phyloP scores from a whole-genome alignment of 352 stramenopile species.

The Globisporangium paddicum region DNA sequence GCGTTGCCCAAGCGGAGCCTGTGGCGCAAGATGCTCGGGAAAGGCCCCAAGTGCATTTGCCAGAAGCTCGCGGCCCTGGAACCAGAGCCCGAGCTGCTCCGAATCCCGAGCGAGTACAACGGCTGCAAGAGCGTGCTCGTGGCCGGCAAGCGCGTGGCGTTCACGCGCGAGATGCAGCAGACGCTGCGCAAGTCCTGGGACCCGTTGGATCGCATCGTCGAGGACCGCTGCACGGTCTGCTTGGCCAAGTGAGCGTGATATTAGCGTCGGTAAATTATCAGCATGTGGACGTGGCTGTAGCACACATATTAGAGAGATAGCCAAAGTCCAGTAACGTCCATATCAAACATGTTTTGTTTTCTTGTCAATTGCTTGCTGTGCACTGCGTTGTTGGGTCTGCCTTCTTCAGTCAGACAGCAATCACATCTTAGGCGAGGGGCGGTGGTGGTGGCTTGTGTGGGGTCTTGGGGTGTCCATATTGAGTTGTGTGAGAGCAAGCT shows the following conservation, averaged over 20 bases:
- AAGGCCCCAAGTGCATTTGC: slow-evolving; percentile 55
- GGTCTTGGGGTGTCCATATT: too few species aligned
- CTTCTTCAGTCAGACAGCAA: too few species aligned
- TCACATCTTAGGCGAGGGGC: too few species aligned
- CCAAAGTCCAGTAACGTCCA: too few species aligned
- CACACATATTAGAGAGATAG: too few species aligned
- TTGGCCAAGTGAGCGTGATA: background rate
- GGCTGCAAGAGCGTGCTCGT: slow-evolving; percentile 37
- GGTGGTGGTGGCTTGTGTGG: too few species aligned
- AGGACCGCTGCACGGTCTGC: slow-evolving; percentile 14
- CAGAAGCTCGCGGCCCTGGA: slow-evolving; percentile 11
- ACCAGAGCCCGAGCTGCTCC: slow-evolving; percentile 18
- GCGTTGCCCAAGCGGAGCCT: slow-evolving; percentile 35
- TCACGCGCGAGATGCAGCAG: slow-evolving; percentile 49
- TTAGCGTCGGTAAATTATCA: background rate
- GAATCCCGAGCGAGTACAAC: slow-evolving; percentile 43
- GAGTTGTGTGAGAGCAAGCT: too few species aligned
- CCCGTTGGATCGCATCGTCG: slow-evolving; percentile 43
- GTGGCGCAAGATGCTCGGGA: slow-evolving; percentile 51
- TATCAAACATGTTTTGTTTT: too few species aligned
- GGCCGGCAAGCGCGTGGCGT: slow-evolving; percentile 44
- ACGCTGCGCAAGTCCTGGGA: slow-evolving; percentile 32
- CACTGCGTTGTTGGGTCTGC: too few species aligned
- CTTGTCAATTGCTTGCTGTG: too few species aligned
- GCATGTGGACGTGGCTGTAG: too few species aligned